Evolutionary conservation across 1,139 yeast genomes (phyloP).

Genomic region (Zygoascus meyerae): DNA sequence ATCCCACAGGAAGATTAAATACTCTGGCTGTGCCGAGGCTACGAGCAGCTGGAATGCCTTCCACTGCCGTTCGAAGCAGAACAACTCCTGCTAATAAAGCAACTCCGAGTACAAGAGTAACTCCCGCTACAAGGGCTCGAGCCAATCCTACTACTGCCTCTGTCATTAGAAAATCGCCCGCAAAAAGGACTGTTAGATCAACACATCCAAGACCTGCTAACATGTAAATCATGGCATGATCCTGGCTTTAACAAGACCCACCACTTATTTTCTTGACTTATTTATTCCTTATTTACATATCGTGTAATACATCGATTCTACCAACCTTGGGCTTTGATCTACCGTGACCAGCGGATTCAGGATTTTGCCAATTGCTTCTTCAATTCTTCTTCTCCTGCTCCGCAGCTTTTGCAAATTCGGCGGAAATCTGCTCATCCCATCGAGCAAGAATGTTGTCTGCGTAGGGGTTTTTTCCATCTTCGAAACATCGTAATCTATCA

Average conservation of each 20-base stretch:
- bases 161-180: conserved; percentile 10
- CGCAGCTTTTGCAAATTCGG: conserved; percentile 9
- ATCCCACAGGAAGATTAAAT: neutral
- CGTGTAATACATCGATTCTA: too few relatives aligned
- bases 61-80: neutral
- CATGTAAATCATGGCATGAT: neutral
- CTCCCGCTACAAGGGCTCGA: neutral
- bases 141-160: conserved; percentile 7
- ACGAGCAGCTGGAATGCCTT: neutral
- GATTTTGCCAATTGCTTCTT: neutral
- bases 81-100: neutral
- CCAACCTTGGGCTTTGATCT: too few relatives aligned
- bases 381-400: neutral
- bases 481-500: conserved; percentile 78
- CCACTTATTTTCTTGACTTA: neutral
- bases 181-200: conserved; percentile 4
- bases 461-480: conserved; percentile 86
- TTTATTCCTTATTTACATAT: conserved; percentile 3
- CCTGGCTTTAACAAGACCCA: too few relatives aligned
- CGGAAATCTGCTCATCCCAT: conserved; percentile 45
- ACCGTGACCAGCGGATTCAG: too few relatives aligned
- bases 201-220: conserved; percentile 3
- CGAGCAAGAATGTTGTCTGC: conserved; percentile 75
- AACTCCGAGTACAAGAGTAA: neutral
- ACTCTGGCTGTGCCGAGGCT: conserved; percentile 7